These are phyloP conservation scores for Alternaria metachromatica DNA, from an alignment of 2,329 filamentous ascomycete species.

Conservation along the genomic window DNA sequence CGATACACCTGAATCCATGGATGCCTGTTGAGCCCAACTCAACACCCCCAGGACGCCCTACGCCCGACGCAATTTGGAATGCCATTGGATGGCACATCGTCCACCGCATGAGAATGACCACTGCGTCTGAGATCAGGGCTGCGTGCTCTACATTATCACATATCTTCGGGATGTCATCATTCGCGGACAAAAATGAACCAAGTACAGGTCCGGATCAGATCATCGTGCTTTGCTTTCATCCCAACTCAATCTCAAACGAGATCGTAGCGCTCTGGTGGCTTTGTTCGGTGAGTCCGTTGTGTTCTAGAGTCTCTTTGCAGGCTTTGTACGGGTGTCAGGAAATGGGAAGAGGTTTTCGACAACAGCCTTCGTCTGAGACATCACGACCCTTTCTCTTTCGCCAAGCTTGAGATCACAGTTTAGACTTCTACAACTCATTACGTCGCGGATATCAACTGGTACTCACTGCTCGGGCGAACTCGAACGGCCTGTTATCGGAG, in stretches of 20 bases:
- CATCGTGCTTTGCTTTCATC: neutral
- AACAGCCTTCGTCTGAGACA: neutral
- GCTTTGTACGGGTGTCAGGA: neutral
- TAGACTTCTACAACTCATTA: neutral
- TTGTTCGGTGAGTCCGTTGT: neutral
- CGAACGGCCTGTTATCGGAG: neutral
- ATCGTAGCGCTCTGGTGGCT: neutral
- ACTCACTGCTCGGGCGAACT: neutral
- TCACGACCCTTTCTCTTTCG: neutral
- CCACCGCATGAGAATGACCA: neutral
- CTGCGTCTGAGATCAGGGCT: neutral
- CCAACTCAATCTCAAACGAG: neutral
- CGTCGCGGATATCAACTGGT: neutral
- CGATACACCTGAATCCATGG: neutral
- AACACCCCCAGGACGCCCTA: neutral
- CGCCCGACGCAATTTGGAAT: neutral
- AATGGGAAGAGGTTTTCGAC: neutral
- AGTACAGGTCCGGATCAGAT: neutral
- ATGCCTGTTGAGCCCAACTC: neutral
- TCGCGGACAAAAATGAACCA: neutral
- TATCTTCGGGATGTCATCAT: neutral
- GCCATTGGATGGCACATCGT: neutral
- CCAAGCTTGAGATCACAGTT: neutral
- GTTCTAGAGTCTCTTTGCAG: neutral
- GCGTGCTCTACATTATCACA: neutral